A percentile compares a stretch with the other conserved stretches of the same genome.
Evolutionary conservation across 75 land plant genomes (phyloP).

Genomic region (Selaginella moellendorffii): DNA sequence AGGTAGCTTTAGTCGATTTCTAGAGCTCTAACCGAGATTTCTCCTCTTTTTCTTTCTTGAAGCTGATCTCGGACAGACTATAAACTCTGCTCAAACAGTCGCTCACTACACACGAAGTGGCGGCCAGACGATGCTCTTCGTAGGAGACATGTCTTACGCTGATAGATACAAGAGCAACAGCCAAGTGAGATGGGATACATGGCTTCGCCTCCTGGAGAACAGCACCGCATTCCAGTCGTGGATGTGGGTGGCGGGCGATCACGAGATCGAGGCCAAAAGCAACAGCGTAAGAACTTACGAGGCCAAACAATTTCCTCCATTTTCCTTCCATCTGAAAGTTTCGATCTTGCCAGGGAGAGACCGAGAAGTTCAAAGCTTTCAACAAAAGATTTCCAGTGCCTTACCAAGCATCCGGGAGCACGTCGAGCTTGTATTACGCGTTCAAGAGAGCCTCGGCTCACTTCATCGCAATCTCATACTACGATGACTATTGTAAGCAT

Average conservation of each 20-base stretch:
- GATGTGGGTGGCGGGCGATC: slow-evolving; percentile 5
- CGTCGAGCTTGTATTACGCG: slow-evolving; percentile 2
- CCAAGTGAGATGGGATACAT: slow-evolving; percentile 1
- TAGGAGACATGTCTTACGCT: slow-evolving; percentile 1
- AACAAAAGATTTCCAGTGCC: slow-evolving; percentile 6
- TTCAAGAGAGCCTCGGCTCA: background rate
- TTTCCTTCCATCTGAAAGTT: too few species aligned
- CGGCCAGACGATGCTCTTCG: background rate
- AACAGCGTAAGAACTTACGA: background rate
- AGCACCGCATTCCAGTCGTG: slow-evolving; percentile 1
- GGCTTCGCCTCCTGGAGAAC: slow-evolving; percentile 5
- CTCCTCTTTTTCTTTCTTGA: background rate
- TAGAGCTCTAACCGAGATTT: background rate
- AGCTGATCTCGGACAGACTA: background rate
- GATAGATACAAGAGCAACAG: background rate
- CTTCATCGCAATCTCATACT: background rate
- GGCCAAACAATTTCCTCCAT: background rate
- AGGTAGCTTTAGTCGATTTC: slow-evolving; percentile 27
- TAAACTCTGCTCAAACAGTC: background rate
- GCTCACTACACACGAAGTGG: slow-evolving; percentile 22
- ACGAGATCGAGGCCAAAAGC: slow-evolving; percentile 1
- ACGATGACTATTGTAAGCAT: background rate
- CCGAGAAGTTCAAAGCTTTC: slow-evolving; percentile 3
- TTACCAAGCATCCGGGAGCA: slow-evolving; percentile 7
- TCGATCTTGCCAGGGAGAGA: too few species aligned